Conservation (phyloP, 805 yeast species). For the Metschnikowia noctiluminum region DNA sequence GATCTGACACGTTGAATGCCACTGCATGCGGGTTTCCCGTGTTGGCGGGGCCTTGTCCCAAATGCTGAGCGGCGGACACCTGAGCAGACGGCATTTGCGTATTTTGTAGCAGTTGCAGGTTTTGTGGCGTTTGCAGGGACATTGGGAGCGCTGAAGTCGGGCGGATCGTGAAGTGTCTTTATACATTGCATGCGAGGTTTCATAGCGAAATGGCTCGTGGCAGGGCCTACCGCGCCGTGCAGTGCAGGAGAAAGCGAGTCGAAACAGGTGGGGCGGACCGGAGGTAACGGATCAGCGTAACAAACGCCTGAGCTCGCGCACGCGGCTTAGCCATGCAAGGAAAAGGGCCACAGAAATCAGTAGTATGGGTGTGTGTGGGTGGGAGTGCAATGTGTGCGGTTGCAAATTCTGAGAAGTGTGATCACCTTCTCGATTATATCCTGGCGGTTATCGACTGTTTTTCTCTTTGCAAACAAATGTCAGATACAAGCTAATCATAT, state of each 20-base stretch:
- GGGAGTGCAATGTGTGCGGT: not conserved
- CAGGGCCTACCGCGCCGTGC: slow-evolving; percentile 5
- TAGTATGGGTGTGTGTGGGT: not conserved
- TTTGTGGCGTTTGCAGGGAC: not conserved
- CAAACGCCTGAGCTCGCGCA: too few species aligned
- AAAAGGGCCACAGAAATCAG: not conserved
- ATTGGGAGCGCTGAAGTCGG: not conserved
- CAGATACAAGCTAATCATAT: too few species aligned
- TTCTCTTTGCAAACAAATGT: too few species aligned
- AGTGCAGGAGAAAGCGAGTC: slow-evolving; percentile 1
- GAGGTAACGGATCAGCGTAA: not conserved
- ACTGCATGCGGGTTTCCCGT: slow-evolving; percentile 19
- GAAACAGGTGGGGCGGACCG: not conserved
- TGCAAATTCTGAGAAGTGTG: not conserved
- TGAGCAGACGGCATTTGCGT: slow-evolving; percentile 5
- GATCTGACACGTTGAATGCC: slow-evolving; percentile 81
- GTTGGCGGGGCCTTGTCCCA: not conserved
- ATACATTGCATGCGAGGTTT: slow-evolving; percentile 2
- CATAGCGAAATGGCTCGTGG: slow-evolving; percentile 7
- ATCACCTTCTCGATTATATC: too few species aligned
- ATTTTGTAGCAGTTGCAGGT: not conserved
- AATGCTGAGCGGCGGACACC: not conserved
- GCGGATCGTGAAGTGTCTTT: not conserved
- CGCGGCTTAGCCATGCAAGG: not conserved
- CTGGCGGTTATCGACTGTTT: too few species aligned